phyloP scores from a whole-genome alignment of 1,284 basidiomycete genomes.

The Boletus semigastroideus region DNA sequence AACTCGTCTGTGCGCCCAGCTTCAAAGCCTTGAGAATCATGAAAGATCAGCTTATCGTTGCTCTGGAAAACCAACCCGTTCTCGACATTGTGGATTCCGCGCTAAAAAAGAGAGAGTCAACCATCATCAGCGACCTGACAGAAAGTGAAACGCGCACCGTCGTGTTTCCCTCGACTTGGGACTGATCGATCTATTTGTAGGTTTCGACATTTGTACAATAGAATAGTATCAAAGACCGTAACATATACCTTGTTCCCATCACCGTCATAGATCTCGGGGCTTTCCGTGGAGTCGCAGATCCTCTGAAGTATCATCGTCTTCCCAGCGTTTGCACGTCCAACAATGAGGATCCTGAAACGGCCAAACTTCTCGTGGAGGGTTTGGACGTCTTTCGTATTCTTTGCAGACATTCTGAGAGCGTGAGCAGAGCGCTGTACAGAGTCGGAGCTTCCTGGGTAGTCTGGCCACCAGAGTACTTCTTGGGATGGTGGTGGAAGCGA shows the following conservation, averaged over 20 bases:
- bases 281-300: slow-evolving; percentile 8
- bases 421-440: background rate
- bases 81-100: background rate
- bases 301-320: slow-evolving; percentile 11
- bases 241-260: background rate
- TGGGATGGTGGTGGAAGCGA: background rate
- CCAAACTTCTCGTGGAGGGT: background rate
- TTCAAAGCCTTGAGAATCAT: background rate
- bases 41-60: background rate
- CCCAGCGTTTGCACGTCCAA: slow-evolving; percentile 7
- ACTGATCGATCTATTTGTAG: background rate
- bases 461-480: too few relatives aligned
- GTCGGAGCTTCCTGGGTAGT: background rate
- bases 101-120: background rate
- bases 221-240: background rate
- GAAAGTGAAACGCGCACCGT: background rate
- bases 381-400: background rate
- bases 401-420: background rate
- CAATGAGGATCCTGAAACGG: background rate
- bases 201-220: background rate
- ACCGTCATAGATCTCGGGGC: slow-evolving; percentile 5
- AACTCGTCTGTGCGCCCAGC: background rate
- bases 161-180: background rate
- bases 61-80: background rate
- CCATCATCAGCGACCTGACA: too few relatives aligned